Percentiles rank a stretch among this genome's conserved stretches.
These are phyloP conservation scores for Hypoxylon sp. DNA, from an alignment of 2,329 filamentous ascomycete species.

Conservation along the genomic window DNA sequence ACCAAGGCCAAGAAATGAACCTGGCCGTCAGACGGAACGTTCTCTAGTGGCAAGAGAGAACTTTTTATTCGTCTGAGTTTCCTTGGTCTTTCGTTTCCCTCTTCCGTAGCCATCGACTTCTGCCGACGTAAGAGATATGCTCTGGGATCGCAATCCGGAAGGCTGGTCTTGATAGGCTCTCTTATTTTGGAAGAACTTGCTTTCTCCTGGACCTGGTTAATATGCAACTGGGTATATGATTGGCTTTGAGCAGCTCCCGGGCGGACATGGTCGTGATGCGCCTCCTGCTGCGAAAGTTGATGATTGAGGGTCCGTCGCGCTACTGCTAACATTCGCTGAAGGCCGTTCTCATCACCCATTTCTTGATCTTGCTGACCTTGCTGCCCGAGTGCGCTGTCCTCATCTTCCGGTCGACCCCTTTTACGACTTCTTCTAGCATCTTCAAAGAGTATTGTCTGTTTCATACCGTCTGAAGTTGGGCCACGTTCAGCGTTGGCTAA, in stretches of 20 bases:
- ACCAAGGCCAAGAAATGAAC: conserved; percentile 40
- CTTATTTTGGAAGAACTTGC: conserved; percentile 29
- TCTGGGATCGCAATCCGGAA: conserved; percentile 51
- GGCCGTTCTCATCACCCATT: background rate
- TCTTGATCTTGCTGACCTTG: conserved; percentile 6
- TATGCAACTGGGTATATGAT: conserved; percentile 29
- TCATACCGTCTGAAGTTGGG: conserved; percentile 35
- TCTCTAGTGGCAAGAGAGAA: conserved; percentile 52
- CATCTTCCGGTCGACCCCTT: conserved; percentile 19
- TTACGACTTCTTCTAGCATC: conserved; percentile 20
- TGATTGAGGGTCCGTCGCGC: conserved; percentile 38
- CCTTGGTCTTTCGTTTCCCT: conserved; percentile 31
- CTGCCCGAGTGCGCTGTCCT: background rate
- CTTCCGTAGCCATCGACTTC: conserved; percentile 50
- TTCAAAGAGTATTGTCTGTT: conserved; percentile 49
- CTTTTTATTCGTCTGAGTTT: conserved; percentile 52
- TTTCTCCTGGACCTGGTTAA: conserved; percentile 22
- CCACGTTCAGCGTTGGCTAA: background rate
- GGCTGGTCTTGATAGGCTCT: conserved; percentile 50
- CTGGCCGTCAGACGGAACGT: conserved; percentile 42
- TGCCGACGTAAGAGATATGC: conserved; percentile 55
- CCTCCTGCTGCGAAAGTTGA: conserved; percentile 36
- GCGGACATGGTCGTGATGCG: background rate
- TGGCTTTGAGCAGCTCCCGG: conserved; percentile 1
- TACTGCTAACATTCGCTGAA: conserved; percentile 35